Conservation (phyloP, 345 rosid species). For the Populus simonii region DNA sequence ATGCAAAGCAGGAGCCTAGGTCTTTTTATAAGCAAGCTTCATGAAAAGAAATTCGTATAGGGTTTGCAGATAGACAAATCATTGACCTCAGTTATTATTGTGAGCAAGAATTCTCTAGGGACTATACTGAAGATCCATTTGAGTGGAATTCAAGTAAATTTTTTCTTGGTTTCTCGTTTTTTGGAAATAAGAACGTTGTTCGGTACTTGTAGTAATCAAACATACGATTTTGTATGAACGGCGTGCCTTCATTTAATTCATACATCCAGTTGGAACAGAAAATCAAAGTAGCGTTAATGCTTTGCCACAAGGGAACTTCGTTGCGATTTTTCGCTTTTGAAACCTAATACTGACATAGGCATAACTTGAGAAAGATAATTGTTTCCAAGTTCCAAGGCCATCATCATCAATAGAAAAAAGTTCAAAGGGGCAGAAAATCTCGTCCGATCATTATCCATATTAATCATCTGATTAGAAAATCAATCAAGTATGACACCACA, state of each 20-base stretch:
- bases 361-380: neutral
- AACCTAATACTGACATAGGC: neutral
- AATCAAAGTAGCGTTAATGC: neutral
- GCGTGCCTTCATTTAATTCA: neutral
- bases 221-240: neutral
- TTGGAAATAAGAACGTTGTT: neutral
- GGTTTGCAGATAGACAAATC: neutral
- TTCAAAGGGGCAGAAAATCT: constrained; percentile 7
- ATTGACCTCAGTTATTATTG: neutral
- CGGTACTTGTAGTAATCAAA: neutral
- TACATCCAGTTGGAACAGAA: neutral
- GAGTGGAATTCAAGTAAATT: constrained; percentile 6
- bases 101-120: neutral
- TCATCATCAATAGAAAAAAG: neutral
- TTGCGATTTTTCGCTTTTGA: neutral
- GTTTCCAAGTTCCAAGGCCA: neutral
- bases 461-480: constrained; percentile 10
- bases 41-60: neutral
- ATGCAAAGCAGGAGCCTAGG: neutral
- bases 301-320: neutral
- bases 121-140: neutral
- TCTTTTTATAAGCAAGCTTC: neutral
- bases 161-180: too few relatives aligned
- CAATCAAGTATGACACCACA: neutral
- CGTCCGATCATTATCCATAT: neutral